Evolutionary conservation across 2,329 filamentous ascomycete genomes (phyloP).

Genomic region (Pestalotiopsis sp.): DNA sequence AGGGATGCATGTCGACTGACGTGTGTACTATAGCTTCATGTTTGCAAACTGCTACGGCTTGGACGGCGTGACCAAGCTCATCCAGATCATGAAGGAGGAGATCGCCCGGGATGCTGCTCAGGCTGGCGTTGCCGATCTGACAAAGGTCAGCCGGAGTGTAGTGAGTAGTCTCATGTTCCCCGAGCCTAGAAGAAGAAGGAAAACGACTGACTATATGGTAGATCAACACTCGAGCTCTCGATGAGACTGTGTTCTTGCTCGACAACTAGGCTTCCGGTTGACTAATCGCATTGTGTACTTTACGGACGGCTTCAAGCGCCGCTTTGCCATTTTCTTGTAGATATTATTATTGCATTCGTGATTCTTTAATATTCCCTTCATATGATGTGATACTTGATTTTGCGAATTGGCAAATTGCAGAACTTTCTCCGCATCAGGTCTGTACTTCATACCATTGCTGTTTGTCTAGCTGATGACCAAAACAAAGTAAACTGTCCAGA

Average conservation of each 20-base stretch:
- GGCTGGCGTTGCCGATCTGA: conserved; percentile 30
- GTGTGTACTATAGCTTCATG: conserved; percentile 37
- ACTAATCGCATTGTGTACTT: too few species aligned
- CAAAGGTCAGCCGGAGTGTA: conserved; percentile 19
- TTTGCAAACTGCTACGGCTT: conserved; percentile 52
- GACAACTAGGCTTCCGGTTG: not conserved
- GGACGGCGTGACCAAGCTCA: conserved; percentile 47
- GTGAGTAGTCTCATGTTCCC: conserved; percentile 9
- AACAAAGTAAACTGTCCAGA: not conserved
- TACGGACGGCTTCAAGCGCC: too few species aligned
- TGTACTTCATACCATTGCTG: not conserved
- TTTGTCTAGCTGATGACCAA: not conserved
- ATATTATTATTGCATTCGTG: not conserved
- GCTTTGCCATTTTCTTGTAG: not conserved
- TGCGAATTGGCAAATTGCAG: too few species aligned
- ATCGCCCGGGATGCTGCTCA: conserved; percentile 38
- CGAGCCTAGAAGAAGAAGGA: not conserved
- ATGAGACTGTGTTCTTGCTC: conserved; percentile 12
- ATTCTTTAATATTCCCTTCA: too few species aligned
- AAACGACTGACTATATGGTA: not conserved
- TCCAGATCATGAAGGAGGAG: conserved; percentile 51
- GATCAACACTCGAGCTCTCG: conserved; percentile 13
- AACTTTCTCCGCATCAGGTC: not conserved
- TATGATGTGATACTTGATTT: not conserved
- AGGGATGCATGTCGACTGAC: not conserved